These are phyloP conservation scores for Colletotrichum somersetense DNA, from an alignment of 2,329 filamentous ascomycete species.

Conservation along the genomic window DNA sequence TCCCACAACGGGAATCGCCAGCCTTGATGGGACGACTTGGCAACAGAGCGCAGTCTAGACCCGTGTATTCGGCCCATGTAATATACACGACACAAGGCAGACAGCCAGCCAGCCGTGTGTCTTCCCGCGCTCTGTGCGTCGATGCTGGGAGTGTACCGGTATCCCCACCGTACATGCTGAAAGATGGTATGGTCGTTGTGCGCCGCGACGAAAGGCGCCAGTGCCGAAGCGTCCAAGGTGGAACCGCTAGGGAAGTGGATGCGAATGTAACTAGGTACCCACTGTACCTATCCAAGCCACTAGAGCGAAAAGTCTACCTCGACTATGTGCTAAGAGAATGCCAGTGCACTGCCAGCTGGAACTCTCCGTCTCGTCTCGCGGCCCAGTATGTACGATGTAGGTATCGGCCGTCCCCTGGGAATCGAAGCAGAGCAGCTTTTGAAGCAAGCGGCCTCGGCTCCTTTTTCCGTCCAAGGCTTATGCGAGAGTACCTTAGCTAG, in stretches of 20 bases:
- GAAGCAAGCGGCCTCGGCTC: not conserved
- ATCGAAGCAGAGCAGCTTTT: conserved; percentile 1
- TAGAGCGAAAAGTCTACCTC: not conserved
- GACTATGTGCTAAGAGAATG: conserved; percentile 7
- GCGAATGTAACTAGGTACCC: conserved; percentile 11
- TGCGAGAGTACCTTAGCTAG: too few species aligned
- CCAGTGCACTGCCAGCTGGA: conserved; percentile 28
- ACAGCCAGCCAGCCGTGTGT: not conserved
- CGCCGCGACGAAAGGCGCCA: conserved; percentile 1
- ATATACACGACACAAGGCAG: not conserved
- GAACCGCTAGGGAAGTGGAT: conserved; percentile 12
- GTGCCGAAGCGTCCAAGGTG: conserved; percentile 2
- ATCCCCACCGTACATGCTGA: not conserved
- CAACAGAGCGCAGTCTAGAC: conserved; percentile 20
- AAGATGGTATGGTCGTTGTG: conserved; percentile 20
- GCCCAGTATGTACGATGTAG: not conserved
- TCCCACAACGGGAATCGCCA: not conserved
- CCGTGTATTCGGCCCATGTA: conserved; percentile 3
- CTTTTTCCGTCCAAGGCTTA: too few species aligned
- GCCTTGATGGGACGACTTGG: conserved; percentile 7
- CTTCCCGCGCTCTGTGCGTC: conserved; percentile 9
- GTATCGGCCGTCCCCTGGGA: not conserved
- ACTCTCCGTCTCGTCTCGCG: conserved; percentile 6
- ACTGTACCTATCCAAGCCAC: too few species aligned
- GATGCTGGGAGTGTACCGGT: not conserved